These are phyloP conservation scores for Bipolaris sorokiniana DNA, from an alignment of 2,329 filamentous ascomycete genomes.

Conservation along the genomic window DNA sequence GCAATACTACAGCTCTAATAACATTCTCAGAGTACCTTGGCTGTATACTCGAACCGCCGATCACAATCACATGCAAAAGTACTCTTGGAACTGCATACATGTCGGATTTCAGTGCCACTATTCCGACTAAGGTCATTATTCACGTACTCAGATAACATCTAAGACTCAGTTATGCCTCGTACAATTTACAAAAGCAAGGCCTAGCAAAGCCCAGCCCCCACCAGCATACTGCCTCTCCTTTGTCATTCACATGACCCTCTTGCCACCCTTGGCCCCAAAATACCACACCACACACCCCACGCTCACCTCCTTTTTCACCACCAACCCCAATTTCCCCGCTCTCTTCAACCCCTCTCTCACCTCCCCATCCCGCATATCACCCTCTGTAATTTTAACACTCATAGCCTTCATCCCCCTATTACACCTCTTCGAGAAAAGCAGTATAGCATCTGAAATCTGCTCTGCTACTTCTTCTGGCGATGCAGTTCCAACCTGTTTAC, in stretches of 20 bases:
- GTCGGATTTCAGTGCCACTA: too few relatives aligned
- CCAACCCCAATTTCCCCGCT: neutral
- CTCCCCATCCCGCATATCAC: neutral
- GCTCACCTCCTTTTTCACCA: neutral
- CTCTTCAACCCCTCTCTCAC: neutral
- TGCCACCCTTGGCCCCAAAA: neutral
- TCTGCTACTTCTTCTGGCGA: constrained; percentile 19
- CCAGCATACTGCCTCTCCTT: neutral
- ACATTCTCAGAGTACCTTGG: too few relatives aligned
- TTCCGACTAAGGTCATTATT: too few relatives aligned
- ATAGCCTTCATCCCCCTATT: constrained; percentile 15
- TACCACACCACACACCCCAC: neutral
- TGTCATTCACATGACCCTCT: neutral
- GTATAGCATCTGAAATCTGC: constrained; percentile 24
- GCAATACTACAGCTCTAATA: neutral
- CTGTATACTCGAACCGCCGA: too few relatives aligned
- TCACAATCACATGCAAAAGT: too few relatives aligned
- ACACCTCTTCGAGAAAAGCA: constrained; percentile 22
- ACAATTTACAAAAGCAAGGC: too few relatives aligned
- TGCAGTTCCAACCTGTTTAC: neutral
- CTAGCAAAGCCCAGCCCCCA: too few relatives aligned
- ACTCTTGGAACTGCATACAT: too few relatives aligned
- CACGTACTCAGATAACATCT: too few relatives aligned
- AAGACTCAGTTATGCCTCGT: too few relatives aligned
- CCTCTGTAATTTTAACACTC: constrained; percentile 3